Conservation (phyloP, 2,329 filamentous ascomycete genomes). For the Colletotrichum limetticola region DNA sequence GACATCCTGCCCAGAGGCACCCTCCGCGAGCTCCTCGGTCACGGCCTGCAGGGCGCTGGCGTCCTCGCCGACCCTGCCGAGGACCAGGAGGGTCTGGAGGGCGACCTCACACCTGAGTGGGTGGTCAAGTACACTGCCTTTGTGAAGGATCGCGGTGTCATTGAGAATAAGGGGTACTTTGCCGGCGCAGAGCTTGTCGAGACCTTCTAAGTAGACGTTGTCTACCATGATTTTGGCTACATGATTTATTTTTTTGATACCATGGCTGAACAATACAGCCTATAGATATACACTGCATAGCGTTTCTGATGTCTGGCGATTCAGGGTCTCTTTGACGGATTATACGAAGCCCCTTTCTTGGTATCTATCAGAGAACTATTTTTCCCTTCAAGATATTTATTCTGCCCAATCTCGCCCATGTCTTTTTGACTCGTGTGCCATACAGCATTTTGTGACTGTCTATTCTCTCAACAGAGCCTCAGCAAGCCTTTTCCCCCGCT, state of each 20-base stretch:
- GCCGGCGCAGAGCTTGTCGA: constrained; percentile 78
- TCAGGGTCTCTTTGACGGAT: constrained; percentile 14
- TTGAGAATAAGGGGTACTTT: constrained; percentile 99
- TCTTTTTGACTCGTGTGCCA: background rate
- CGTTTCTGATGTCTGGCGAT: constrained; percentile 31
- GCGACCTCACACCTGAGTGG: constrained; percentile 89
- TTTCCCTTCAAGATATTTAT: constrained; percentile 1
- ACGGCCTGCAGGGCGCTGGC: constrained; percentile 76
- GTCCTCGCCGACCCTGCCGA: constrained; percentile 73
- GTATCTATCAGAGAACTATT: constrained; percentile 24
- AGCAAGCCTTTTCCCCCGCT: constrained; percentile 62
- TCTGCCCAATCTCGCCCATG: background rate
- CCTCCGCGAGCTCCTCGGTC: constrained; percentile 83
- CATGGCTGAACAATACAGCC: constrained; percentile 23
- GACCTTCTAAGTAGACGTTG: constrained; percentile 1
- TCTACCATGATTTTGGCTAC: constrained; percentile 4
- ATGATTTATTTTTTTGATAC: constrained; percentile 26
- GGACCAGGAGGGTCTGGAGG: constrained; percentile 69
- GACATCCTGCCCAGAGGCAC: constrained; percentile 91
- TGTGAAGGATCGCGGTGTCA: constrained; percentile 88
- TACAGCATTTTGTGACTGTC: background rate
- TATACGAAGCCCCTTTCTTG: constrained; percentile 9
- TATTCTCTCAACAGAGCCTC: constrained; percentile 46
- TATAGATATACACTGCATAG: constrained; percentile 34
- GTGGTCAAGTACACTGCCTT: constrained; percentile 98